Evolutionary conservation across 352 stramenopile genomes (phyloP).

Genomic region (Globisporangium recalcitrans): DNA sequence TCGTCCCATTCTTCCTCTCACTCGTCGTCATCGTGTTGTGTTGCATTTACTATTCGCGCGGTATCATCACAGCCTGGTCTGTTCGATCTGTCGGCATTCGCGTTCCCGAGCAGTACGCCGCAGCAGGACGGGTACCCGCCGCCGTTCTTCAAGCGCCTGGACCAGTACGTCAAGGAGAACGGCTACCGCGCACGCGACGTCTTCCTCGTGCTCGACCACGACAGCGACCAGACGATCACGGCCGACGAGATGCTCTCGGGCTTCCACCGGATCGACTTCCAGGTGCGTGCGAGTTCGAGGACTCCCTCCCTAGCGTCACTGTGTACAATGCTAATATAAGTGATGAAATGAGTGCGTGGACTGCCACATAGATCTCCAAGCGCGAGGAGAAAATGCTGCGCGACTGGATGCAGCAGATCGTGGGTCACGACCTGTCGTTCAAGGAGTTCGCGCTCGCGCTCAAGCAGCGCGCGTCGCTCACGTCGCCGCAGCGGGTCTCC

Average conservation of each 20-base stretch:
- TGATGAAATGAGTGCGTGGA: too few species aligned
- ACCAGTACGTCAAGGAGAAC: conserved; percentile 47
- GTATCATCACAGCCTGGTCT: conserved; percentile 13
- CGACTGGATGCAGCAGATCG: conserved; percentile 45
- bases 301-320: not conserved
- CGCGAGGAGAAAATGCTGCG: conserved; percentile 33
- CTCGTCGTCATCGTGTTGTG: not conserved
- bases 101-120: not conserved
- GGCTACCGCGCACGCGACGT: conserved; percentile 43
- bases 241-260: conserved; percentile 42
- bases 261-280: conserved; percentile 44
- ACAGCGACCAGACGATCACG: conserved; percentile 33
- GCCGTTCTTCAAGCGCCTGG: conserved; percentile 43
- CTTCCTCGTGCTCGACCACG: conserved; percentile 40
- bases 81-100: conserved; percentile 7
- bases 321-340: not conserved
- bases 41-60: too few species aligned
- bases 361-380: conserved; percentile 27
- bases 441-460: conserved; percentile 53
- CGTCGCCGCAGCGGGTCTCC: conserved; percentile 36
- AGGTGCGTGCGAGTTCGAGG: conserved; percentile 14
- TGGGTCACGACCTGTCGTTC: conserved; percentile 46
- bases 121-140: conserved; percentile 39
- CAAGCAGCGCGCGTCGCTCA: conserved; percentile 50
- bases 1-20: not conserved